Evolutionary conservation across 2,329 filamentous ascomycete genomes (phyloP).

Genomic region (Neonectria neomacrospora): DNA sequence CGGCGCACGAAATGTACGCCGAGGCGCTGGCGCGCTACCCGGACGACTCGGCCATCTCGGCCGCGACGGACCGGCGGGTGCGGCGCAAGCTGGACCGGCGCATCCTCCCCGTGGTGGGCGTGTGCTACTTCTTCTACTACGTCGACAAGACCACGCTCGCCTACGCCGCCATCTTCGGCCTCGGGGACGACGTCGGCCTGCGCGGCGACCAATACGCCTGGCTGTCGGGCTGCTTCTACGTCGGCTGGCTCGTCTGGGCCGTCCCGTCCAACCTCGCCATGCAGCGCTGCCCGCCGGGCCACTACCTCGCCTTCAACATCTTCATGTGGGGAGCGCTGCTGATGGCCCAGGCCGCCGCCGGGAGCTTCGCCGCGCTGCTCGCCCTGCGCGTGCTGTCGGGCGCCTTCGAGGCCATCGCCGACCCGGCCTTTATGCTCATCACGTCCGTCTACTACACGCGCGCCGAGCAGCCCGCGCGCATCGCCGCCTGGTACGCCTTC

Average conservation of each 20-base stretch:
- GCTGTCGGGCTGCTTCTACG: conserved; percentile 52
- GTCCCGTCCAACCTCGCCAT: conserved; percentile 48
- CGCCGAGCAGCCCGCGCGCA: conserved; percentile 69
- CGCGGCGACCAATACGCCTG: conserved; percentile 67
- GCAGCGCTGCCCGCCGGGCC: conserved; percentile 50
- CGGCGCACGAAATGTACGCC: conserved; percentile 46
- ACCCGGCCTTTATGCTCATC: conserved; percentile 68
- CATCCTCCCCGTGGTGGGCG: conserved; percentile 51
- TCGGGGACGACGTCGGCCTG: conserved; percentile 67
- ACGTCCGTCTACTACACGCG: conserved; percentile 74
- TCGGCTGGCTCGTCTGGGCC: conserved; percentile 53
- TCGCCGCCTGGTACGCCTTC: conserved; percentile 68
- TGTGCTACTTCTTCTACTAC: conserved; percentile 57
- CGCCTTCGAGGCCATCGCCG: conserved; percentile 68
- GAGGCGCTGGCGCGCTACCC: conserved; percentile 52
- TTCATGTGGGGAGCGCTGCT: conserved; percentile 64
- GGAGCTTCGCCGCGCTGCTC: conserved; percentile 66
- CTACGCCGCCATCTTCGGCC: conserved; percentile 74
- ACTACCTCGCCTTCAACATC: conserved; percentile 58
- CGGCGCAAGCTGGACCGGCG: conserved; percentile 52
- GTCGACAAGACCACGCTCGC: conserved; percentile 64
- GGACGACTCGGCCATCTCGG: conserved; percentile 52
- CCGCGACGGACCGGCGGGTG: conserved; percentile 47
- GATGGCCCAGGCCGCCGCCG: conserved; percentile 63
- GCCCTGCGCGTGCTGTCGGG: conserved; percentile 69